Base-by-base conservation (phyloP, 2,329 filamentous ascomycete species). In the Trichoderma lentiforme region DNA sequence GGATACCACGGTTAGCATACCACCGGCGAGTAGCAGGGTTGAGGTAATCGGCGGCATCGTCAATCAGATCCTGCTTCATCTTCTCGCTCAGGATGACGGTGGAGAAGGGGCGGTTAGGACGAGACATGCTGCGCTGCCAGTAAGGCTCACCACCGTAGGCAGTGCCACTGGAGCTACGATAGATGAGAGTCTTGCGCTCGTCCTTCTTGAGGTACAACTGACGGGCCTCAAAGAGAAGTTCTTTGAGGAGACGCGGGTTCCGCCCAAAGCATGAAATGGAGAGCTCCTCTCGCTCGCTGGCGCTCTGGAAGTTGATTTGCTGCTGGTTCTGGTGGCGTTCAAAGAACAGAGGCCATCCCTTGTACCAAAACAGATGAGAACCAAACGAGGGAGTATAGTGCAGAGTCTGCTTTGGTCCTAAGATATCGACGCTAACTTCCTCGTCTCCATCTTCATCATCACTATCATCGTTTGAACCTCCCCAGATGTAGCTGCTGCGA, bases 1-100 rank as follows among this genome's bases (percentile, higher is more conserved):
- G 94, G 34, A 97, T 95, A 1, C 94, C 94, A 7, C 93, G 87
- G 75, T 93, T 92, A 0, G 91, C 86, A 78, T 97, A 97, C 93
- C 93, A 97, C n/a, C 90, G 85, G 58, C 88, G 84, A 0, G 90
- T 91, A 14, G 83, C 81, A 0, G 89, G 89, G 73, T 89, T 84
- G 43, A 92, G 85, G 76, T 92, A 92, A 75, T 91, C 89, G 30
- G 83, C 84, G 36, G 90, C 86, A 75, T 92, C 90, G 56, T 85
- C 84, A 62, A 92, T 83, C 14, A 92, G 83, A 3, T 86, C 83
- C 73, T 85, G 79, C 83, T 92, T 92, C 62, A 86, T 84, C 75
- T 85, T 81, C 71, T 90, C 88, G 75, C 88, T 86, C 62, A 92
- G 83, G 67, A 91, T 90, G 57, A 92, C 89, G 2, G 90, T 92